Base-by-base conservation (phyloP, 768 basidiomycete species). In the Amylocystis lapponica region DNA sequence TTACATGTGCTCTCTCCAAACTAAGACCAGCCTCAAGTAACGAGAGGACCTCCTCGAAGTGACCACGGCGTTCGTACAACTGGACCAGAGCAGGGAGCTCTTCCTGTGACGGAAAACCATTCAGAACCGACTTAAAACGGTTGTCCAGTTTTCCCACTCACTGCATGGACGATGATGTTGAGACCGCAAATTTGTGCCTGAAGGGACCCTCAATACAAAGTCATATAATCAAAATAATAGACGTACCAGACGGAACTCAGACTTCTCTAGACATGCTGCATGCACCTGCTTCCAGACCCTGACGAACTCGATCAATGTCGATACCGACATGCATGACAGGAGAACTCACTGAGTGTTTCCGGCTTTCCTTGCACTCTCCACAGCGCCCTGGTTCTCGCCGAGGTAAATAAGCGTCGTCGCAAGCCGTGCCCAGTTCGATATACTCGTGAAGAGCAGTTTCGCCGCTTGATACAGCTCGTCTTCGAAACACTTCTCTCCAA, bases 271-370 rank as follows among this genome's bases (percentile, higher is more conserved):
- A 67, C 96, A 99, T 30, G 96, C 96, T 19, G 92, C 87, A 53
- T 98, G 95, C 39, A 99, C 96, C 63, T 98, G 96, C 66, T 97
- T 98, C 96, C 96, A 99, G n/a, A 98, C 96, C 68, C 88, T 91
- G 42, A 0, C 21, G 20, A 34, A 14, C 17, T 7, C 34, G 14
- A 13, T 35, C 19, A 27, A 29, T 20, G 17, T 37, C 36, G 19
- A n/a, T 33, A n/a, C 29, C 29, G 29, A 19, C n/a, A 7, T 5
- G 14, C 14, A n/a, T n/a, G 32, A 33, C 7, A 33, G 32, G 19
- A 8, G 20, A 46, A 70, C 84, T 56, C 51, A 91, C 90, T 98
- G 95, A 5, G 96, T 99, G 59, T 98, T 98, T 10, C 96, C 96
- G 12, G 96, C 96, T 63, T 99, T 99, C 43, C 96, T 76, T n/a